Base-by-base conservation (phyloP, 805 yeast genomes). In the Wickerhamomyces canadensis region DNA sequence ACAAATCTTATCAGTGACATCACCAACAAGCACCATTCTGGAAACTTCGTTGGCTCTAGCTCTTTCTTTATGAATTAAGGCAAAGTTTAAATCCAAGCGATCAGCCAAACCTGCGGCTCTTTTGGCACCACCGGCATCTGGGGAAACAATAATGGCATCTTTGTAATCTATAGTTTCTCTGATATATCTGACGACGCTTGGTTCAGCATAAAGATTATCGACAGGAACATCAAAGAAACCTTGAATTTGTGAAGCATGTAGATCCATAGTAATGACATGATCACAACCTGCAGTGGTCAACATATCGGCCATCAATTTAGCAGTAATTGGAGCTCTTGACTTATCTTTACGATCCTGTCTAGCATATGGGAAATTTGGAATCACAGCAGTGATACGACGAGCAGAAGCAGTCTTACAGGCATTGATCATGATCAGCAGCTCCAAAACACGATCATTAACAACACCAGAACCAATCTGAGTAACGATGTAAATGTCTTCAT, bases 91-190 rank as follows among this genome's bases (percentile, higher is more conserved):
- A 59, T 84, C 93, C 47, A 84, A 63, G 43, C 81, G 72, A 58
- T 84, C 93, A 36, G 93, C 93, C 47, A 84, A 65, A 9, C 83
- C 80, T 9, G 93, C 93, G n/a, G 85, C 93, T 64, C 94, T 73
- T 57, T 84, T 84, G 40, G 93, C 93, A 45, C 94, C 94, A 58
- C 94, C 94, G 7, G 93, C 94, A 64, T 84, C 94, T 6, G 94
- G 94, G 1, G 93, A 84, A 14, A 84, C 77, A 37, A 84, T 76
- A 37, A 84, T 83, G n/a, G 85, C 75, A 33, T 82, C 73, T 29
- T 74, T 61, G 45, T 64, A 70, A 48, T 72, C 71, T 35, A 77
- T 65, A 37, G 73, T 69, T 47, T 80, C 89, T 42, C 70, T 73
- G 34, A 84, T 83, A 54, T 83, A 84, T 52, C 84, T 69, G 28